Evolutionary conservation across 371 early-diverging fungal genomes (phyloP).

Genomic region (Saksenaea oblongispora): DNA sequence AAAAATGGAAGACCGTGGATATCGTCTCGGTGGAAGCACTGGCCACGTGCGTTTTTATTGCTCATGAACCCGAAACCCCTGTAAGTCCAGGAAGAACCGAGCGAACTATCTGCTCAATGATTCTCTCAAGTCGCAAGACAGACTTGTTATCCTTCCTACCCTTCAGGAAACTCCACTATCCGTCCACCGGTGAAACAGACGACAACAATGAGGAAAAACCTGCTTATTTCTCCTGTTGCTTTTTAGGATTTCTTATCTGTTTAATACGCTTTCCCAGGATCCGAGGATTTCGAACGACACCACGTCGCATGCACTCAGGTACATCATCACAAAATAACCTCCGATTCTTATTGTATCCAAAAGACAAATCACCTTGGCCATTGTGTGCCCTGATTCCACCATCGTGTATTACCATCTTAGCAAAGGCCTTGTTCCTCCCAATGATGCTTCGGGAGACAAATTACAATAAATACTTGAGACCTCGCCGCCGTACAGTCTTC

Average conservation of each 20-base stretch:
- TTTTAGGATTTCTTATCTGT: constrained; percentile 15
- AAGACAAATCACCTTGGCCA: constrained; percentile 42
- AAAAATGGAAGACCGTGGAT: constrained; percentile 29
- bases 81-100: neutral
- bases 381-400: constrained; percentile 47
- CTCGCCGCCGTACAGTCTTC: constrained; percentile 38
- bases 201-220: neutral
- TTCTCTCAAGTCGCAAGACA: neutral
- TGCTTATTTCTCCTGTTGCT: neutral
- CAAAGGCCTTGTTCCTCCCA: constrained; percentile 29
- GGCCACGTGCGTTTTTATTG: constrained; percentile 19
- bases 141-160: constrained; percentile 19
- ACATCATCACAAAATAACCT: neutral
- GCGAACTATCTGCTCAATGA: neutral
- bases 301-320: neutral
- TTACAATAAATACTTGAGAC: constrained; percentile 20
- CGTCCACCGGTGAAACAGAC: constrained; percentile 8
- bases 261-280: constrained; percentile 10
- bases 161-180: constrained; percentile 15
- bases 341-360: neutral
- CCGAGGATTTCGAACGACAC: neutral
- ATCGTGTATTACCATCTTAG: constrained; percentile 47
- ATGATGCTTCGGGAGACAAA: constrained; percentile 4
- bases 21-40: constrained; percentile 12
- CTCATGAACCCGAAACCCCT: constrained; percentile 20